Base-by-base conservation (phyloP, 768 basidiomycete genomes). In the Mycena haematopus region DNA sequence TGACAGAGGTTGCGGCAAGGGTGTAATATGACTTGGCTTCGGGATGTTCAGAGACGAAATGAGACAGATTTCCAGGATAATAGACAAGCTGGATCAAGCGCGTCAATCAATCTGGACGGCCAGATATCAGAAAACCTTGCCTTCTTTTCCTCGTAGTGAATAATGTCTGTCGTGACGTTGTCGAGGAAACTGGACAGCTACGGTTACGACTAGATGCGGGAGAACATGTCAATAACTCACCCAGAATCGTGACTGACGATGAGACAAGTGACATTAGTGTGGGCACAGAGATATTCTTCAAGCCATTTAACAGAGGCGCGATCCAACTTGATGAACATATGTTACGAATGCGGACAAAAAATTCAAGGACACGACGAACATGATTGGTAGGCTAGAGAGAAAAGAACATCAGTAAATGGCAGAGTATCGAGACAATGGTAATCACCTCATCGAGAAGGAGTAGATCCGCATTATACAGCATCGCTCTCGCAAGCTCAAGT, bases 11-110 rank as follows among this genome's bases (percentile, higher is more conserved):
- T 7, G 95, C 96, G 35, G 93, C 90, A 24, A 99, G 87, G 35
- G 94, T 96, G 81, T 98, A 99, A 83, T 97, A 99, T 2, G 95
- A 94, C 78, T 89, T 93, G 38, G 95, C 96, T 72, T 95, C 92
- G 3, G 96, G 96, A 67, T 95, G 93, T 66, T 86, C 85, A 71
- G 85, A 89, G 56, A 97, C 96, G 74, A 99, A 98, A 31, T 85
- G 78, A 42, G 93, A 93, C 35, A 99, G 86, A 77, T 96, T 96
- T 59, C 96, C 96, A 33, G 86, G 88, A 77, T 98, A 98, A 79
- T 95, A 96, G 47, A 89, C 93, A 66, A 99, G 88, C 90, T 93
- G 68, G 27, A 57, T 19, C 38, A 56, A 52, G 31, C 44, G 27
- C 24, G 69, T 60, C 29, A 70, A 54, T 60, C 40, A 54, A 68